Percentiles rank a stretch among this genome's conserved stretches.
These are phyloP conservation scores for thale cress (Arabidopsis thaliana) DNA, from an alignment of 345 rosid species.

Conservation along the genomic window DNA sequence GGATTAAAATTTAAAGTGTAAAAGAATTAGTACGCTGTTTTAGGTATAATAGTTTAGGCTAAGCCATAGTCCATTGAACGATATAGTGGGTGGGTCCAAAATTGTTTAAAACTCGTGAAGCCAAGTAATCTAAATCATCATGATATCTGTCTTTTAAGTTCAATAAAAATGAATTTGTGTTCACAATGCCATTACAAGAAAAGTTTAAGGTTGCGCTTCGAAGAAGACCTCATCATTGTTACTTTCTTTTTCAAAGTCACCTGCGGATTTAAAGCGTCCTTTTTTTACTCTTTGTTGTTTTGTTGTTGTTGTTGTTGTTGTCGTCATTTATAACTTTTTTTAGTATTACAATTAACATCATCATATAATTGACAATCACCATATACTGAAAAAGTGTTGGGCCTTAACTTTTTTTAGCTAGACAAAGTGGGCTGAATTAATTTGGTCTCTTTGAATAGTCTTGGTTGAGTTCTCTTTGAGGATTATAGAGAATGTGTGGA, in stretches of 20 bases:
- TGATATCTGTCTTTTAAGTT: slow-evolving; percentile 36
- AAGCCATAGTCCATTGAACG: not conserved
- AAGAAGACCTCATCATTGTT: slow-evolving; percentile 42
- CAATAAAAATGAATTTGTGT: slow-evolving; percentile 19
- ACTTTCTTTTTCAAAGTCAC: slow-evolving; percentile 24
- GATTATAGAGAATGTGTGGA: not conserved
- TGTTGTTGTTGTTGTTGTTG: slow-evolving; percentile 19
- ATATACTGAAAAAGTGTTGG: too few species aligned
- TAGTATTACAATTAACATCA: too few species aligned
- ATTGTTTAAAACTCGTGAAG: slow-evolving; percentile 44
- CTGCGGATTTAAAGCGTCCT: slow-evolving; percentile 32
- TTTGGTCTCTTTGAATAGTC: too few species aligned
- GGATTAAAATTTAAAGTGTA: slow-evolving; percentile 12
- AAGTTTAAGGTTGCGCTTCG: slow-evolving; percentile 43
- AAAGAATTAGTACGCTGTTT: slow-evolving; percentile 16
- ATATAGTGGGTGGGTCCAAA: slow-evolving; percentile 44
- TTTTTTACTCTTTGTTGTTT: not conserved
- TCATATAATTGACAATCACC: too few species aligned
- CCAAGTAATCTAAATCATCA: slow-evolving; percentile 38
- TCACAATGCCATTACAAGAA: slow-evolving; percentile 41
- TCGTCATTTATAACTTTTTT: slow-evolving; percentile 1
- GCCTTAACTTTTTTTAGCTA: too few species aligned
- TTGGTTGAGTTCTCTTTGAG: too few species aligned
- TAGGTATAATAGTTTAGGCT: slow-evolving; percentile 17
- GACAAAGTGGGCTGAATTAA: too few species aligned